These are phyloP conservation scores for Phytopythium cucurbitacearum DNA, from an alignment of 352 stramenopile genomes.

Conservation along the genomic window DNA sequence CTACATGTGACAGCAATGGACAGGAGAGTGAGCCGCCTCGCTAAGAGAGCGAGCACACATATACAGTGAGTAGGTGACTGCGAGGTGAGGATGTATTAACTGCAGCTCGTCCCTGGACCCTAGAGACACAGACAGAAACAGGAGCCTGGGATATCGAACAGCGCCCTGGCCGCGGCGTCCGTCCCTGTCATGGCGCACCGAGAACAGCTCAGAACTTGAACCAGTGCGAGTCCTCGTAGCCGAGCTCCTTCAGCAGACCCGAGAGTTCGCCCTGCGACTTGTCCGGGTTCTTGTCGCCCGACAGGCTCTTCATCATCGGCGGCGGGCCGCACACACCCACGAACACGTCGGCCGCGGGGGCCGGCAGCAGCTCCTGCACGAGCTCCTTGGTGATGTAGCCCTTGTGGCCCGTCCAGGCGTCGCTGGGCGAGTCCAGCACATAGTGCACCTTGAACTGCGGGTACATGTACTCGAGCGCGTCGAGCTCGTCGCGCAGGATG, in stretches of 20 bases:
- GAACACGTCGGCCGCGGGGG: conserved; percentile 47
- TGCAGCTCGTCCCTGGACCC: neutral
- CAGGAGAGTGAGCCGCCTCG: no score
- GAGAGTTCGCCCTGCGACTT: conserved; percentile 69
- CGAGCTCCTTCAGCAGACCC: conserved; percentile 69
- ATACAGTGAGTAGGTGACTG: no score
- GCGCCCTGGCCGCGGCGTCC: neutral
- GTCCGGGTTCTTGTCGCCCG: conserved; percentile 75
- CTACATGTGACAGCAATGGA: no score
- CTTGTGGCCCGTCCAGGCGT: conserved; percentile 46
- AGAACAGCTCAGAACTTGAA: conserved; percentile 59
- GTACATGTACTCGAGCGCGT: conserved; percentile 54
- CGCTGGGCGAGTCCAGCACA: conserved; percentile 35
- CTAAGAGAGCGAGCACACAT: no score
- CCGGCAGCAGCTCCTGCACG: conserved; percentile 62
- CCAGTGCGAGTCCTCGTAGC: conserved; percentile 52
- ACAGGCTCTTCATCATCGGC: conserved; percentile 77
- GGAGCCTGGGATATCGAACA: neutral
- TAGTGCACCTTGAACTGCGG: conserved; percentile 63
- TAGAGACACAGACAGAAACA: neutral
- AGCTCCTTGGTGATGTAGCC: conserved; percentile 73
- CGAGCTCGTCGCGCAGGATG: conserved; percentile 76
- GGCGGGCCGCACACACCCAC: conserved; percentile 86
- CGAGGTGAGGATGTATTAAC: no score
- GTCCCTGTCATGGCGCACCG: no score